These are phyloP conservation scores for Saraca asoca DNA, from an alignment of 331 rosid species.

Conservation along the genomic window DNA sequence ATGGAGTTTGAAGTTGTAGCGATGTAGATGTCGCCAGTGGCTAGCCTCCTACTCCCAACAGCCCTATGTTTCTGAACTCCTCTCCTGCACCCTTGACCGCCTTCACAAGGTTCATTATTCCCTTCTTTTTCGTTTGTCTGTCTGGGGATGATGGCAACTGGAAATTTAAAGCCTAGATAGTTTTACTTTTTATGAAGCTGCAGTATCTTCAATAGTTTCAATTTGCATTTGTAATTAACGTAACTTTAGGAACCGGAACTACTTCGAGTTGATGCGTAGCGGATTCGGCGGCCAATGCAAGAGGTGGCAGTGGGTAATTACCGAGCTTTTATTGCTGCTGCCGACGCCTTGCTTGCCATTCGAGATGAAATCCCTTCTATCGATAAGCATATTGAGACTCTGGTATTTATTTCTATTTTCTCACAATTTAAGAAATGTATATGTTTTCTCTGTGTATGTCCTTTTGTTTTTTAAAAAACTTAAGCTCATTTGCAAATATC, in stretches of 20 bases:
- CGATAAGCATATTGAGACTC: slow-evolving; percentile 74
- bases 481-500: no score
- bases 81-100: slow-evolving; percentile 95
- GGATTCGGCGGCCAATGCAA: slow-evolving; percentile 96
- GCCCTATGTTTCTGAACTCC: slow-evolving; percentile 94
- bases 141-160: not conserved
- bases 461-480: no score
- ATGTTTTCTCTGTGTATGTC: not conserved
- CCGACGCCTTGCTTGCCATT: slow-evolving; percentile 84
- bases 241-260: slow-evolving; percentile 82
- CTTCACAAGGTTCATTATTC: slow-evolving; percentile 71
- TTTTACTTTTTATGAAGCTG: slow-evolving; percentile 1
- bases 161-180: not conserved
- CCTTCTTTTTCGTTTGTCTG: not conserved
- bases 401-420: slow-evolving; percentile 45
- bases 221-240: not conserved
- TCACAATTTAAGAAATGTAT: not conserved
- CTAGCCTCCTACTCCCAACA: slow-evolving; percentile 80
- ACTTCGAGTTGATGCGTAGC: slow-evolving; percentile 95
- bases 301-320: slow-evolving; percentile 93
- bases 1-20: slow-evolving; percentile 67
- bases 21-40: slow-evolving; percentile 47
- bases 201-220: not conserved
- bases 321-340: slow-evolving; percentile 87
- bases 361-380: slow-evolving; percentile 85